These are phyloP conservation scores for Rhodotorula mucilaginosa DNA, from an alignment of 1,284 basidiomycete species.

Conservation along the genomic window DNA sequence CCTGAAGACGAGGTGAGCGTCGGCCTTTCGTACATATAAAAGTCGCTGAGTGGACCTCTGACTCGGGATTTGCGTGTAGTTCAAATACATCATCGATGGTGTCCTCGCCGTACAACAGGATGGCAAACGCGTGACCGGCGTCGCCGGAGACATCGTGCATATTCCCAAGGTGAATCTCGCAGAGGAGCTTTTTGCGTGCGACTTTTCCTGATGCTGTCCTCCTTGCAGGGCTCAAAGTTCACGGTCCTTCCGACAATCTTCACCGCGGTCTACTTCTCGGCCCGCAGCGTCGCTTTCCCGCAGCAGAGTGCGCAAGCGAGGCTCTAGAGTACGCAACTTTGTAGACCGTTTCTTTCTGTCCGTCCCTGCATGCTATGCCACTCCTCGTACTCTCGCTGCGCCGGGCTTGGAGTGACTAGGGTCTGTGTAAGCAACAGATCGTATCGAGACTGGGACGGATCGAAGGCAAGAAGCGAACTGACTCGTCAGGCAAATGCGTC, in stretches of 20 bases:
- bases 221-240: not conserved
- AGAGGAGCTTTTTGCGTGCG: not conserved
- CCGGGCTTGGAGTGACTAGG: too few species aligned
- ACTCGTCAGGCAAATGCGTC: too few species aligned
- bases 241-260: conserved; percentile 1
- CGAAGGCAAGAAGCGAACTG: too few species aligned
- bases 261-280: conserved; percentile 3
- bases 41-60: not conserved
- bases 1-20: conserved; percentile 1
- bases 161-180: not conserved
- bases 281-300: not conserved
- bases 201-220: not conserved
- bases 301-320: not conserved
- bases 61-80: not conserved
- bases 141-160: conserved; percentile 1
- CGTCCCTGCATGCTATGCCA: too few species aligned
- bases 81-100: conserved; percentile 8
- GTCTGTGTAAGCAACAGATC: too few species aligned
- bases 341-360: too few species aligned
- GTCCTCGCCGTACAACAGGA: not conserved
- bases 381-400: too few species aligned
- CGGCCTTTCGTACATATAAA: too few species aligned
- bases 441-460: too few species aligned
- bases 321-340: too few species aligned
- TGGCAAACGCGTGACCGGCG: not conserved